phyloP scores from a whole-genome alignment of 441 rosid species.

The Iberis amara region DNA sequence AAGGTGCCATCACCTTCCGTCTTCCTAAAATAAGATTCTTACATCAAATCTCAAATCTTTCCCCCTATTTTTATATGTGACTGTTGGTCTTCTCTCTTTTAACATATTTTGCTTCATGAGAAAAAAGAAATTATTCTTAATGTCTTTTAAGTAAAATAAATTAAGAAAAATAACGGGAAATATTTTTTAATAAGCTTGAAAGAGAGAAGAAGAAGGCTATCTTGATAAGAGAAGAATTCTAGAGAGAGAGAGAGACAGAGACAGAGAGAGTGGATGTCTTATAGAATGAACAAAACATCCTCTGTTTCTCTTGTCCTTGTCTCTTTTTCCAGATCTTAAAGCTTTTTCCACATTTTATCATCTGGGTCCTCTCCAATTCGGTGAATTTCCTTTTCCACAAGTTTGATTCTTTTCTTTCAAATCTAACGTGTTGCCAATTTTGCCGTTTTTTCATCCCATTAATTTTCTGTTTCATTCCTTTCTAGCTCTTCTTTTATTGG shows the following conservation, averaged over 20 bases:
- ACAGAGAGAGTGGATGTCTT: conserved; percentile 28
- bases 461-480: conserved; percentile 26
- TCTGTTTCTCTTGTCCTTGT: conserved; percentile 48
- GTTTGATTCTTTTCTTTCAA: not conserved
- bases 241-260: conserved; percentile 27
- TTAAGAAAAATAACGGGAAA: conserved; percentile 39
- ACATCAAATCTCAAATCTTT: conserved; percentile 35
- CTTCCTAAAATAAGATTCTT: conserved; percentile 23
- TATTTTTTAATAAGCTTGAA: conserved; percentile 31
- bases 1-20: not conserved
- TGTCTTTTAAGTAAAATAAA: conserved; percentile 39
- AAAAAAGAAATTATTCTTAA: conserved; percentile 43
- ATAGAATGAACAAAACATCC: conserved; percentile 52
- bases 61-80: conserved; percentile 34
- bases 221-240: conserved; percentile 32
- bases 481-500: conserved; percentile 10
- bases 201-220: conserved; percentile 26
- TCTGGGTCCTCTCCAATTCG: conserved; percentile 58
- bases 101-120: conserved; percentile 33
- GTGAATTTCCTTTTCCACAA: conserved; percentile 35
- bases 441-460: not conserved
- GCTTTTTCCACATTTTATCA: conserved; percentile 38
- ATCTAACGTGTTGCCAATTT: too few species aligned
- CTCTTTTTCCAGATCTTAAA: conserved; percentile 64
- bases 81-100: conserved; percentile 32